Base-by-base conservation (phyloP, 495 filamentous ascomycete genomes). In the Penicillium waksmanii region DNA sequence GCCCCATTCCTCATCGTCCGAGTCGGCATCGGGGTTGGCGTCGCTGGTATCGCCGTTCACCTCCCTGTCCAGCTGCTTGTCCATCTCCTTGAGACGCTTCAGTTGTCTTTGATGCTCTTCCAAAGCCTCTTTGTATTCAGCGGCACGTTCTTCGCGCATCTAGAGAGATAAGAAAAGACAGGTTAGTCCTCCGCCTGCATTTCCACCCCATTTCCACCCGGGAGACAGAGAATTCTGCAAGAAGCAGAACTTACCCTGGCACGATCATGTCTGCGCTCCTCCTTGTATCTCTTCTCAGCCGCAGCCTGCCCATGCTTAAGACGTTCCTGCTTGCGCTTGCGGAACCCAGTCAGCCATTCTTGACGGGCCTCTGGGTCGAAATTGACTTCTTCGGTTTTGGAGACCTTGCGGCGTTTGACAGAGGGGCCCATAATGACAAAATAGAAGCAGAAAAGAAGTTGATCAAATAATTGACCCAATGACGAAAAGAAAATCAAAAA, bases 341-440 rank as follows among this genome's bases (percentile, higher is more conserved):
- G 94, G 76, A 98, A 98, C 5, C 95, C 95, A 7, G 91, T 96
- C 38, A 98, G 82, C 65, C 90, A 98, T 61, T 97, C 89, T 61
- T 86, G 80, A 51, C 95, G 86, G 43, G 87, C 87, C 47, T 80
- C 77, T 49, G 79, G 67, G 76, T 98, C 94, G 75, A 98, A 97
- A 43, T 79, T 86, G 73, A 98, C 88, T 68, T 93, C 90, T 63
- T 89, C 89, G 54, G 89, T 77, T 40, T 81, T 76, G 55, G 80
- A 75, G n/a, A 67, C 49, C 73, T 90, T 92, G 53, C 89, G 79
- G 63, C 81, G 85, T 73, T 90, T 93, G 12, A 44, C 35, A 34
- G 53, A 77, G 9, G 84, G 84, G 17, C 69, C 74, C 73, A 79
- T 77, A 7, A 8, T 55, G 57, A 58, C 15, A 46, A 21, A n/a